phyloP scores from a whole-genome alignment of 208 protist species.

The Trypanosoma avium region DNA sequence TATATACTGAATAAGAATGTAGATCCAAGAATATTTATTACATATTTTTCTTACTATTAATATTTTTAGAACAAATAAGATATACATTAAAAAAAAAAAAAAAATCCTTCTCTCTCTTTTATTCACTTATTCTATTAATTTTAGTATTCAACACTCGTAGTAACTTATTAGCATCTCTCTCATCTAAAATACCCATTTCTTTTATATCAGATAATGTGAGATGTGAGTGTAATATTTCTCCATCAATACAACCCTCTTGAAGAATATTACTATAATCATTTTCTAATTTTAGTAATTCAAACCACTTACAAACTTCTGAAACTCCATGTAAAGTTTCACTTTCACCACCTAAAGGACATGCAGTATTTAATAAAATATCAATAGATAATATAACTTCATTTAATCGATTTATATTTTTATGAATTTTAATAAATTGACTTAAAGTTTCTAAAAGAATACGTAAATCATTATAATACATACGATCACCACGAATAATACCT shows the following conservation, averaged over 20 bases:
- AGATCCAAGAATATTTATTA: too few species aligned
- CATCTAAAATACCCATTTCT: conserved; percentile 10
- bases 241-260: conserved; percentile 8
- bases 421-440: not conserved
- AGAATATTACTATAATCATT: conserved; percentile 6
- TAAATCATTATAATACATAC: conserved; percentile 14
- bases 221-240: conserved; percentile 18
- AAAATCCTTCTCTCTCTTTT: too few species aligned
- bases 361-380: conserved; percentile 13
- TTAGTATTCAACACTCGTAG: conserved; percentile 1
- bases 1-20: not conserved
- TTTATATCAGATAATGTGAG: conserved; percentile 10
- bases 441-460: conserved; percentile 13
- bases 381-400: not conserved
- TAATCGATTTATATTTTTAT: not conserved
- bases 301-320: conserved; percentile 8
- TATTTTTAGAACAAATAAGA: too few species aligned
- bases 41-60: not conserved
- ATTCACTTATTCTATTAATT: not conserved
- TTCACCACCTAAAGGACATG: not conserved
- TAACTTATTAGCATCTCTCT: not conserved
- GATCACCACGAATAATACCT: conserved; percentile 19
- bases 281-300: conserved; percentile 10
- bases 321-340: not conserved
- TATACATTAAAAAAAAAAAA: too few species aligned